Evolutionary conservation across 257 asterid species (phyloP), one percentile per base, ranked within the genome.

Genomic region (Penstemon eatonii): DNA sequence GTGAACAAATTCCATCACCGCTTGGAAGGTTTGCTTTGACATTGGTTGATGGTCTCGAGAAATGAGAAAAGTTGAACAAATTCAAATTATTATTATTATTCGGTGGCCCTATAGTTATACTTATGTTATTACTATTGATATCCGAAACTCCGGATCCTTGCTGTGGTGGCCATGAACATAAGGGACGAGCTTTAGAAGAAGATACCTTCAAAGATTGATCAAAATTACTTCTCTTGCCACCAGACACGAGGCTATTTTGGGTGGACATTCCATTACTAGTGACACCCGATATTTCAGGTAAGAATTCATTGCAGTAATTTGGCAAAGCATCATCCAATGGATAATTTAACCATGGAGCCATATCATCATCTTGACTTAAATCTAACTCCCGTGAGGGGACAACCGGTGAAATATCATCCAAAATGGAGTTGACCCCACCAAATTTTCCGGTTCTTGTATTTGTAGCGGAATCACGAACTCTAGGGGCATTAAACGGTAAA

Each of bases 321-420:
- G 73, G 83, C 18, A 87, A 75, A 60, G 70, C 63, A 69, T 83
- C 90, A 19, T 78, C 88, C 3, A 78, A 39, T 11, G 87, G 70
- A 74, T 78, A 80, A 79, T 81, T 78, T 50, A 93, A 80, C 99
- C 97, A 90, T 37, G 91, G 95, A 44, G 12, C 85, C 74, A 87
- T 81, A 19, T 93, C 99, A 71, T 88, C 95, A 40, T 84, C 95
- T 50, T 79, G 92, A 69, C 67, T 70, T 55, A 87, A 75, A 83
- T 80, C 84, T 67, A 82, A 15, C 53, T 83, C 92, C 40, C 71
- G 75, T 0, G 92, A 75, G 6, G 93, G 89, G 52, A 89, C 89
- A 10, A 82, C 79, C 1, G 86, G 81, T 0, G 80, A 63, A 70
- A 78, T 74, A 72, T 86, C 90, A 66, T 81, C 60, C 79, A 81